Base-by-base conservation (phyloP, 495 filamentous ascomycete species). In the Penicillium fimorum region DNA sequence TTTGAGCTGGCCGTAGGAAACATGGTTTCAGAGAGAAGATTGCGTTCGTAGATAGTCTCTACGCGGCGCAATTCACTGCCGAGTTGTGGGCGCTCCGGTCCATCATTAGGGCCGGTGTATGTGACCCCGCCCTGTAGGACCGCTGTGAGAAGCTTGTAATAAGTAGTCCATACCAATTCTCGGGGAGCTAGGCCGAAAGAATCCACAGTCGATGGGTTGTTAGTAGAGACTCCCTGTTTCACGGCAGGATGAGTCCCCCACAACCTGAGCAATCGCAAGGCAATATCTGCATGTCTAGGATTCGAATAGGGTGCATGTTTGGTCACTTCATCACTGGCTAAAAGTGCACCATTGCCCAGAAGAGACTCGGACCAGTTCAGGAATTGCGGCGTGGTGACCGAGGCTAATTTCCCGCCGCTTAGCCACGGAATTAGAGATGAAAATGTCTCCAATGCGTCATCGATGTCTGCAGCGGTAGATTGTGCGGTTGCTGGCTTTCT, bases 1-100 rank as follows among this genome's bases (percentile, higher is more conserved):
- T 76, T 68, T 58, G 91, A 81, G 44, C 86, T 86, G 1, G 94
- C 95, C 61, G 82, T 87, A 5, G 94, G 94, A 63, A 97, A 98
- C 42, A 79, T 76, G 2, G 87, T 85, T 65, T 93, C 88, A 54
- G 80, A 79, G 13, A 92, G 79, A 41, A 96, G 71, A 5, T 87
- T 70, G n/a, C 72, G 74, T 67, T 94, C 90, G 61, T 89, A 94
- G 9, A 82, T 80, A 4, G 77, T 70, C 68, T 96, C 90, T 2
- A 92, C 84, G 46, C 79, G 83, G 58, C 88, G 86, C 50, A 96
- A 59, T 67, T 96, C 91, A 13, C 76, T 77, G 46, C 83, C 74
- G 57, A 92, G 82, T 61, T 89, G 87, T 22, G 82, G 75, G 55
- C 82, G 82, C 11, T 82, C 79, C 10, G 69, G 62, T n/a, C 66